Percentiles rank a stretch among this genome's conserved stretches.
These are phyloP conservation scores for Zalaria obscura DNA, from an alignment of 2,329 filamentous ascomycete genomes.

Conservation along the genomic window DNA sequence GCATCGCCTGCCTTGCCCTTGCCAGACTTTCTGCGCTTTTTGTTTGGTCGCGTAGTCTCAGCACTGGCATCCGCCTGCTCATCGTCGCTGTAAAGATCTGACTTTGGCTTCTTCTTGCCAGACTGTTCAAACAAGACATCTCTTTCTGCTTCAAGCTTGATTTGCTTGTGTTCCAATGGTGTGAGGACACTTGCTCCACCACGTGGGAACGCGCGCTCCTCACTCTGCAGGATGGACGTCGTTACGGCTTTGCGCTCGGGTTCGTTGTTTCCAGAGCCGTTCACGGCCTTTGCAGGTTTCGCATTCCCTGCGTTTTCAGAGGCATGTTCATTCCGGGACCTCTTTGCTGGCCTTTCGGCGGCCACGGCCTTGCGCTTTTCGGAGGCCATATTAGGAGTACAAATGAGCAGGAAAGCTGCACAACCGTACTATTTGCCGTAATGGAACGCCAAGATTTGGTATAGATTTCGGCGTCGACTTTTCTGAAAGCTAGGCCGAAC, in stretches of 20 bases:
- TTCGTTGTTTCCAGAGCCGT: constrained; percentile 7
- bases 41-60: constrained; percentile 25
- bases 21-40: constrained; percentile 38
- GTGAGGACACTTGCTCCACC: constrained; percentile 84
- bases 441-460: too few species aligned
- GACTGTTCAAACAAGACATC: constrained; percentile 82
- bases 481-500: too few species aligned
- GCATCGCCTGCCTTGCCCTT: constrained; percentile 19
- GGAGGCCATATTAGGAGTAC: constrained; percentile 23
- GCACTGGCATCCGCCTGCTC: constrained; percentile 16
- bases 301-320: constrained; percentile 8
- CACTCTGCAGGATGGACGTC: constrained; percentile 47
- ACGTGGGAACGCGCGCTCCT: constrained; percentile 83
- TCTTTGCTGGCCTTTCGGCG: constrained; percentile 20
- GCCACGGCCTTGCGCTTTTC: constrained; percentile 31
- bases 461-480: too few species aligned
- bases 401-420: too few species aligned
- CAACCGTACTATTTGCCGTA: too few species aligned
- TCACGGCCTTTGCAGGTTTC: constrained; percentile 4
- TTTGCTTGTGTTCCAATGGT: constrained; percentile 90
- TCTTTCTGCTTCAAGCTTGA: constrained; percentile 80
- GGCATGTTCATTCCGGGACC: constrained; percentile 14
- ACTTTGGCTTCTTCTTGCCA: constrained; percentile 44
- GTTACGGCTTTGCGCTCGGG: constrained; percentile 14
- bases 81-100: constrained; percentile 29